These are phyloP conservation scores for Eucalyptus coolabah DNA, from an alignment of 345 rosid species.

Conservation along the genomic window DNA sequence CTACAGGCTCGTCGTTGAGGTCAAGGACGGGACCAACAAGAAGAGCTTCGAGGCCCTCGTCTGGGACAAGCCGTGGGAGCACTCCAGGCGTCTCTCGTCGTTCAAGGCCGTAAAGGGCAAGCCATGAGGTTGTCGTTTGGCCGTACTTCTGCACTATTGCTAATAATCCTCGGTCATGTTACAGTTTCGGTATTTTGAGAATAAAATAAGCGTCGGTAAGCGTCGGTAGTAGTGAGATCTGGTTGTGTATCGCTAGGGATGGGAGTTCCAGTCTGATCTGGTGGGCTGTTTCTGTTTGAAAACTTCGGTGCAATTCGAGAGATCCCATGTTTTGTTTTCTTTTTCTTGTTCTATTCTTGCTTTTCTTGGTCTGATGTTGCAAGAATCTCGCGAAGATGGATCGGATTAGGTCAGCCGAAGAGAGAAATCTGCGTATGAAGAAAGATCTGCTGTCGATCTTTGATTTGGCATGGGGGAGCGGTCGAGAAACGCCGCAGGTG, in stretches of 20 bases:
- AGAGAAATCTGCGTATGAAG: neutral
- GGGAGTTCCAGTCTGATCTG: neutral
- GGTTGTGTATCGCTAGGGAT: neutral
- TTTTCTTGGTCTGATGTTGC: neutral
- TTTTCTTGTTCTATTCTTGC: neutral
- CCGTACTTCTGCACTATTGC: neutral
- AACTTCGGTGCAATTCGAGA: neutral
- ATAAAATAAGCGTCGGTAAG: neutral
- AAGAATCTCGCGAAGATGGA: neutral
- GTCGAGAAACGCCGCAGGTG: neutral
- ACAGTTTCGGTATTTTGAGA: neutral
- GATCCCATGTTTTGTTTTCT: neutral
- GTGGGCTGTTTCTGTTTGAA: neutral
- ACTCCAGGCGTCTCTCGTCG: neutral
- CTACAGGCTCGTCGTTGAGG: constrained; percentile 27
- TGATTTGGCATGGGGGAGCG: neutral
- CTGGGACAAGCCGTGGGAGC: constrained; percentile 36
- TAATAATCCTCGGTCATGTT: neutral
- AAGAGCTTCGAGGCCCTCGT: constrained; percentile 30
- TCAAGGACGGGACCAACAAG: neutral
- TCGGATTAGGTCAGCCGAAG: neutral
- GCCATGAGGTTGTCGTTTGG: neutral
- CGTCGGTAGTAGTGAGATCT: neutral
- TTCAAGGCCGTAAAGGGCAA: neutral
- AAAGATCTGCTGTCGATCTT: neutral